These are phyloP conservation scores for Tylopilus vinaceipallidus DNA, from an alignment of 768 basidiomycete genomes.

Conservation along the genomic window DNA sequence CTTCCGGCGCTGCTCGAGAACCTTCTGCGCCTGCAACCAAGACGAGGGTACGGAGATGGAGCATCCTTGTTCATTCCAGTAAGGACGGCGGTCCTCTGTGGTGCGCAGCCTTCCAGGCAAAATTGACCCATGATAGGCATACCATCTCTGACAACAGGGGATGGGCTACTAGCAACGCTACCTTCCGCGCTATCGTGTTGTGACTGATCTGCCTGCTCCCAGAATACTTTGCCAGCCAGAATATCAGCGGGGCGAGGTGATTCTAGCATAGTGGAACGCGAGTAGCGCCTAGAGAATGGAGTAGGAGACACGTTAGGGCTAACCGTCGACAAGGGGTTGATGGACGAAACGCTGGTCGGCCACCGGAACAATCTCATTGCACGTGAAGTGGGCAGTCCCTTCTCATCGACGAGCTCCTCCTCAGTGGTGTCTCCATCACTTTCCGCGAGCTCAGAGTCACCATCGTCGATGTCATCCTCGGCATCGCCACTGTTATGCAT, in stretches of 20 bases:
- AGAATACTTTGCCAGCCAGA: constrained; percentile 57
- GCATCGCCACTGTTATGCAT: constrained; percentile 39
- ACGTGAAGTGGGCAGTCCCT: constrained; percentile 70
- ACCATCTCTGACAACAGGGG: constrained; percentile 15
- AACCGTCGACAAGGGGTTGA: constrained; percentile 76
- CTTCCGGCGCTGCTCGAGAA: constrained; percentile 33
- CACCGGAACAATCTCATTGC: constrained; percentile 72
- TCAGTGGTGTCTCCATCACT: constrained; percentile 78
- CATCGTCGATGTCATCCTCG: constrained; percentile 38
- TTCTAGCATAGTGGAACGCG: constrained; percentile 29
- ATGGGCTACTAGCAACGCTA: constrained; percentile 31
- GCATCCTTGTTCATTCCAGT: constrained; percentile 31
- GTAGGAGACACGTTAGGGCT: constrained; percentile 52
- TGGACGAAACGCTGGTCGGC: constrained; percentile 58
- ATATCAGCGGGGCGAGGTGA: constrained; percentile 68
- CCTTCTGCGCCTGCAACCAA: constrained; percentile 22
- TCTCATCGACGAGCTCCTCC: constrained; percentile 77
- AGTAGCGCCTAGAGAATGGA: constrained; percentile 33
- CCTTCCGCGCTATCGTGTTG: constrained; percentile 35
- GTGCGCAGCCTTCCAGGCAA: constrained; percentile 10
- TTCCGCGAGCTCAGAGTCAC: constrained; percentile 47
- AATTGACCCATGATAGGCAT: constrained; percentile 42
- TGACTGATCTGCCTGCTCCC: constrained; percentile 44
- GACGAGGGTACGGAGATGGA: constrained; percentile 33
- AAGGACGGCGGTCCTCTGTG: constrained; percentile 25